phyloP scores from a whole-genome alignment of 441 rosid genomes.

The Pelargonium citronellum region DNA sequence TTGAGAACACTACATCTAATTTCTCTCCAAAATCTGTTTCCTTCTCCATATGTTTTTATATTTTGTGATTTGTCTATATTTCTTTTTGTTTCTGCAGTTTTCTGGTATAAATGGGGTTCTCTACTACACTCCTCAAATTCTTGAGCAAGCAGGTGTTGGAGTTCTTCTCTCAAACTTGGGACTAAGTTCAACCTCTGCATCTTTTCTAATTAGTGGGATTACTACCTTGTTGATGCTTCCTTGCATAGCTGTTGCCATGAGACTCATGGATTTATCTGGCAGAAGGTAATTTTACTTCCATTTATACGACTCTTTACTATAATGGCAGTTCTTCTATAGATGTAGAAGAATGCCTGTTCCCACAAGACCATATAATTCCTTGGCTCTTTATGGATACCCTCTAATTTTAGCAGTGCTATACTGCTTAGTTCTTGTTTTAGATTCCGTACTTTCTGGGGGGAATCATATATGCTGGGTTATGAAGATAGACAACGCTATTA shows the following conservation, averaged over 20 bases:
- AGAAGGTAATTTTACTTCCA: conserved; percentile 56
- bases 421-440: too few relatives aligned
- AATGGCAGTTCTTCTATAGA: too few relatives aligned
- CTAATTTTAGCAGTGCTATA: too few relatives aligned
- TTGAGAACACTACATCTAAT: too few relatives aligned
- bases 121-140: conserved; percentile 98
- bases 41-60: neutral
- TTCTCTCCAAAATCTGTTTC: too few relatives aligned
- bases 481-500: too few relatives aligned
- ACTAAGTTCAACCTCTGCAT: conserved; percentile 58
- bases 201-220: conserved; percentile 72
- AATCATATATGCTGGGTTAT: too few relatives aligned
- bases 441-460: too few relatives aligned
- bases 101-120: conserved; percentile 95
- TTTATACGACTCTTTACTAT: neutral
- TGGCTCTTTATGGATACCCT: too few relatives aligned
- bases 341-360: too few relatives aligned
- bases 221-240: conserved; percentile 96
- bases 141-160: conserved; percentile 87
- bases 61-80: neutral
- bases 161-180: conserved; percentile 75
- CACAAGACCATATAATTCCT: too few relatives aligned
- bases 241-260: conserved; percentile 83
- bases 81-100: conserved; percentile 43
- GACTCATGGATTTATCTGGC: conserved; percentile 89